These are phyloP conservation scores for Garcia nutans DNA, from an alignment of 345 rosid species.

Conservation along the genomic window DNA sequence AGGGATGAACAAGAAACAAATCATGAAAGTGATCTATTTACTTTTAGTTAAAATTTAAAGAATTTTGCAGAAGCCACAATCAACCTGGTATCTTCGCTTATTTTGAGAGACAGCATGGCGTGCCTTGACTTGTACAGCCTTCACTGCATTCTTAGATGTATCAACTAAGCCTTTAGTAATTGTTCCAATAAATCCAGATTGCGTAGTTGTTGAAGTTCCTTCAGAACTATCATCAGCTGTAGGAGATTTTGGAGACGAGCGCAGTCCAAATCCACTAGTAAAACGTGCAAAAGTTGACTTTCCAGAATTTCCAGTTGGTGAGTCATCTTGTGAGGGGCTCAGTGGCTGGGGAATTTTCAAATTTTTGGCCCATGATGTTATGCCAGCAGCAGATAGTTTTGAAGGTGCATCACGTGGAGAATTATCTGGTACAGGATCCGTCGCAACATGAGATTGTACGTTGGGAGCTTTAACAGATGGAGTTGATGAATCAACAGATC, in stretches of 20 bases:
- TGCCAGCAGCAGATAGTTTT: conserved; percentile 57
- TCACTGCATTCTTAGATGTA: conserved; percentile 83
- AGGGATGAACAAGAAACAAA: background rate
- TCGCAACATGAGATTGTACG: conserved; percentile 36
- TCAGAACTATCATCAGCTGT: conserved; percentile 45
- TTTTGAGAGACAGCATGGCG: conserved; percentile 87
- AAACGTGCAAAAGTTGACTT: conserved; percentile 74
- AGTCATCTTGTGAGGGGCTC: conserved; percentile 41
- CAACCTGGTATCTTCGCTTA: conserved; percentile 83
- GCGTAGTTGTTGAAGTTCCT: conserved; percentile 46
- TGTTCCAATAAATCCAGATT: conserved; percentile 65
- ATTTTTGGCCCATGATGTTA: conserved; percentile 70
- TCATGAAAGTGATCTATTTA: background rate
- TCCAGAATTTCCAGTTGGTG: conserved; percentile 48
- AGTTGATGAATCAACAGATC: conserved; percentile 45
- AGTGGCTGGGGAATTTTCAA: conserved; percentile 73
- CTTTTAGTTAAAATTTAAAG: background rate
- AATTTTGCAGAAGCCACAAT: background rate
- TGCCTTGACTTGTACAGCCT: conserved; percentile 90
- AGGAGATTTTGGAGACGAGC: conserved; percentile 69
- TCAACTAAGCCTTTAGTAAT: conserved; percentile 76
- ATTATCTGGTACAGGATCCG: conserved; percentile 38
- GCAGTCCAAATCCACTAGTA: conserved; percentile 69
- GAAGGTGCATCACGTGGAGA: conserved; percentile 50
- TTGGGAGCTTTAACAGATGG: conserved; percentile 41